Conservation (phyloP, 2,329 filamentous ascomycete species). For the Didymella pomorum region DNA sequence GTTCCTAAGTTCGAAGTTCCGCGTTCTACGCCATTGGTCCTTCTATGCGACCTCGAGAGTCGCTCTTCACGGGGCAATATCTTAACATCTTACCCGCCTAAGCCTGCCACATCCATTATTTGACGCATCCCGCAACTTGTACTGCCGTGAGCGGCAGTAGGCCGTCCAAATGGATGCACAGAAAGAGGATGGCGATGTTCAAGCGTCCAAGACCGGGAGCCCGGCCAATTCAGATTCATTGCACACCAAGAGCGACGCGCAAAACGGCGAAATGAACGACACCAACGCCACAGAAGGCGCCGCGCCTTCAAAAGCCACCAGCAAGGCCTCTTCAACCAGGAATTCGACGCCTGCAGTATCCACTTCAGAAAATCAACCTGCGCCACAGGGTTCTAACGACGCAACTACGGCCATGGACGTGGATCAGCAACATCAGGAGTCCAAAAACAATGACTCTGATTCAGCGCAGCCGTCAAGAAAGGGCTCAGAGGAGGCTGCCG, state of each 20-base stretch:
- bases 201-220: slow-evolving; percentile 42
- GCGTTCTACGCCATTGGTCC: slow-evolving; percentile 46
- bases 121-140: slow-evolving; percentile 32
- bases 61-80: slow-evolving; percentile 38
- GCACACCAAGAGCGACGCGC: slow-evolving; percentile 43
- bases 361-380: slow-evolving; percentile 34
- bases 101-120: slow-evolving; percentile 31
- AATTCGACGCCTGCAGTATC: slow-evolving; percentile 45
- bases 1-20: slow-evolving; percentile 32
- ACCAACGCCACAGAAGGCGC: slow-evolving; percentile 36
- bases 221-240: slow-evolving; percentile 38
- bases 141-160: slow-evolving; percentile 31
- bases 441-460: slow-evolving; percentile 36
- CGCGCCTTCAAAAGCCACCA: slow-evolving; percentile 42
- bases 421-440: slow-evolving; percentile 41
- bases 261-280: slow-evolving; percentile 32
- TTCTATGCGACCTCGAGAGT: slow-evolving; percentile 51
- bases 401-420: slow-evolving; percentile 39
- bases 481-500: slow-evolving; percentile 43
- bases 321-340: slow-evolving; percentile 48
- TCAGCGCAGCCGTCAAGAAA: slow-evolving; percentile 46
- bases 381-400: slow-evolving; percentile 37
- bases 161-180: slow-evolving; percentile 48
- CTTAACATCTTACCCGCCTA: slow-evolving; percentile 37
- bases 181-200: slow-evolving; percentile 48